Conservation (phyloP, 495 filamentous ascomycete genomes). For the Sordaria brevicollis region DNA sequence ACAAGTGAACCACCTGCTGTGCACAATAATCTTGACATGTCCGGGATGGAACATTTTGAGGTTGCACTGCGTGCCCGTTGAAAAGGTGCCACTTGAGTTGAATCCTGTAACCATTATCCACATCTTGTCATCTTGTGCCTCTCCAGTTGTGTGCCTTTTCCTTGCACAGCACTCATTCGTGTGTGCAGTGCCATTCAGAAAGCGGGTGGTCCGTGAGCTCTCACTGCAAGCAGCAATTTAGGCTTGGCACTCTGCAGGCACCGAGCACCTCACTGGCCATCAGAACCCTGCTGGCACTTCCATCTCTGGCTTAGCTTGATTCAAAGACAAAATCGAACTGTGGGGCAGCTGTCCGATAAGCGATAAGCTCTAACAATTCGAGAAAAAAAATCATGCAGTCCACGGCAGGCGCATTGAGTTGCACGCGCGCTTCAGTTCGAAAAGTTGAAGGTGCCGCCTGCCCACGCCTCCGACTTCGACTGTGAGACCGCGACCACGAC, state of each 20-base stretch:
- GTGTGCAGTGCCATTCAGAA: background rate
- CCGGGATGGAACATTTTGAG: background rate
- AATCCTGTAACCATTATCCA: background rate
- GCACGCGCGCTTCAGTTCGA: background rate
- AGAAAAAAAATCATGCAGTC: background rate
- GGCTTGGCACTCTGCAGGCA: background rate
- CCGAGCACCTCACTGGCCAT: background rate
- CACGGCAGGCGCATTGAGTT: background rate
- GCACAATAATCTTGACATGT: background rate
- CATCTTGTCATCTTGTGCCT: too few relatives aligned
- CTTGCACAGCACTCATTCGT: background rate
- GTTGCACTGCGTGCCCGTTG: background rate
- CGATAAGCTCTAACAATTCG: conserved; percentile 11
- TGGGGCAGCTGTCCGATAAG: conserved; percentile 12
- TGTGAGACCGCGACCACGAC: background rate
- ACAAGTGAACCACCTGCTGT: background rate
- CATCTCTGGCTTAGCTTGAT: background rate
- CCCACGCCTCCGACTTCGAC: background rate
- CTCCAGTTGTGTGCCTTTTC: too few relatives aligned
- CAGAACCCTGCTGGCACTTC: background rate
- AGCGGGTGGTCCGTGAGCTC: background rate
- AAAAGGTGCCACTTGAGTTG: background rate
- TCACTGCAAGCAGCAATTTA: too few relatives aligned
- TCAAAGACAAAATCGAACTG: background rate
- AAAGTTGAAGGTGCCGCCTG: background rate